phyloP scores from a whole-genome alignment of 441 rosid genomes.

The Jatropha podagrica region DNA sequence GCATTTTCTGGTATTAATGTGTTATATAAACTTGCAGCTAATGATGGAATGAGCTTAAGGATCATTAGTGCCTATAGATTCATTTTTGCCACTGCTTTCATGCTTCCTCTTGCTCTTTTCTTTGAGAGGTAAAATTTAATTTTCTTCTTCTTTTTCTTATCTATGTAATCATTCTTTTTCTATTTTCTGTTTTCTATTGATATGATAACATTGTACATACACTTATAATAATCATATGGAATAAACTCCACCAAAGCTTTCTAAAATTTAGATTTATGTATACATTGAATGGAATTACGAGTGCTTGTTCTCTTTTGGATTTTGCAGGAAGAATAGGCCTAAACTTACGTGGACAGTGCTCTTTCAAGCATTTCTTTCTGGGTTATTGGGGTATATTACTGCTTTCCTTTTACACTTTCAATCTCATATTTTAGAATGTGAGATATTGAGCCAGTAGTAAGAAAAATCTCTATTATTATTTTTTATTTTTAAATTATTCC shows the following conservation, averaged over 20 bases:
- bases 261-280: no score
- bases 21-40: not conserved
- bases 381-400: conserved; percentile 28
- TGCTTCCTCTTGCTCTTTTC: conserved; percentile 17
- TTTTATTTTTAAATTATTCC: no score
- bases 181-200: not conserved
- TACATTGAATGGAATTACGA: not conserved
- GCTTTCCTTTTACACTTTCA: not conserved
- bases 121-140: conserved; percentile 8
- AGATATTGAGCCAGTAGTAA: no score
- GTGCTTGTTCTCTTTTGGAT: not conserved
- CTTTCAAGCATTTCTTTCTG: conserved; percentile 30
- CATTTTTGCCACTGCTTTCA: conserved; percentile 23
- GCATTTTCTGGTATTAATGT: not conserved
- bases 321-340: conserved; percentile 25
- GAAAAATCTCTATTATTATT: no score
- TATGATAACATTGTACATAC: no score
- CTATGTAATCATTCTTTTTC: not conserved
- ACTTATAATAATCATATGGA: no score
- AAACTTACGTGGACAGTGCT: conserved; percentile 29
- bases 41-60: conserved; percentile 19
- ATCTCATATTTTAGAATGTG: no score
- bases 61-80: conserved; percentile 20
- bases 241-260: no score
- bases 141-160: no score